Evolutionary conservation across 805 yeast genomes (phyloP).

Genomic region (Komagataella kurtzmanii): DNA sequence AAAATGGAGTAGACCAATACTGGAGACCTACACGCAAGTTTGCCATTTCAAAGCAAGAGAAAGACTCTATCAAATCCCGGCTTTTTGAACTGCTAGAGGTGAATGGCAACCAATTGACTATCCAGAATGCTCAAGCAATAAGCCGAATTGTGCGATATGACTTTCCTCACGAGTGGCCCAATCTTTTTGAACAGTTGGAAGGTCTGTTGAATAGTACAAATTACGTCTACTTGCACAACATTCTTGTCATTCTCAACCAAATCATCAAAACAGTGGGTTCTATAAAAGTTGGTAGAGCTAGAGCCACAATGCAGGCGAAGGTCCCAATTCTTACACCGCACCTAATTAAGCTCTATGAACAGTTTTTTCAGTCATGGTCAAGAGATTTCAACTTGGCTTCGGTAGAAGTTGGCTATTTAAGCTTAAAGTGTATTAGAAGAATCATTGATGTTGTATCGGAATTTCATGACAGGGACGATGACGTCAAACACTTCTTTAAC

Average conservation of each 20-base stretch:
- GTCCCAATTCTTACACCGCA: conserved; percentile 50
- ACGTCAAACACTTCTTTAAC: conserved; percentile 47
- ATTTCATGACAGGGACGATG: conserved; percentile 45
- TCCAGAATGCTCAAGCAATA: conserved; percentile 78
- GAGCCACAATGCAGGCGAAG: conserved; percentile 63
- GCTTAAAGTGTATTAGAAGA: conserved; percentile 64
- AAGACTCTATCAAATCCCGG: conserved; percentile 41
- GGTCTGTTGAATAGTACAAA: conserved; percentile 27
- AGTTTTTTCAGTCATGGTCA: conserved; percentile 54
- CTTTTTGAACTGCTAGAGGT: conserved; percentile 49
- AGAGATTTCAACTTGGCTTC: conserved; percentile 31
- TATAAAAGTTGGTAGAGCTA: conserved; percentile 74
- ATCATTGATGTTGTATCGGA: conserved; percentile 68
- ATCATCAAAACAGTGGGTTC: conserved; percentile 60
- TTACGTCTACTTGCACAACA: conserved; percentile 43
- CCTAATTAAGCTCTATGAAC: conserved; percentile 43
- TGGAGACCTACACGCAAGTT: conserved; percentile 53
- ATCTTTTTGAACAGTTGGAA: conserved; percentile 54
- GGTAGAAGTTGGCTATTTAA: conserved; percentile 66
- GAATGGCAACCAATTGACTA: conserved; percentile 57
- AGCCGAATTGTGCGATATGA: conserved; percentile 73
- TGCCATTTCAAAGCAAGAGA: conserved; percentile 54
- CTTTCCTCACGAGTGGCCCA: conserved; percentile 82
- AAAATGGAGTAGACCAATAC: conserved; percentile 72
- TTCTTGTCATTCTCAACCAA: conserved; percentile 60